phyloP scores from a whole-genome alignment of 441 rosid genomes.

The Mallotus japonicus region DNA sequence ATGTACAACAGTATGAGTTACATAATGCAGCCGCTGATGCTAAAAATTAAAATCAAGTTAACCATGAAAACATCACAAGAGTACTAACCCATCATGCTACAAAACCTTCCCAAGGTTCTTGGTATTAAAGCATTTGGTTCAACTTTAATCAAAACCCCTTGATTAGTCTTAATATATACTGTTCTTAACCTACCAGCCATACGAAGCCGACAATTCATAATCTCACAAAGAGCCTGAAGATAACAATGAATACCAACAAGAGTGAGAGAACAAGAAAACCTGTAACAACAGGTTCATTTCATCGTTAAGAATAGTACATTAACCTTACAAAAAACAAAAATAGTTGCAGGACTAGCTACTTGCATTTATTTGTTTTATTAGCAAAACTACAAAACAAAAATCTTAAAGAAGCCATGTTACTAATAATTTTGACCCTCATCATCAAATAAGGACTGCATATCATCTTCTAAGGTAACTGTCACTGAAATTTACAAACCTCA shows the following conservation, averaged over 20 bases:
- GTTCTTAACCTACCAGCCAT: slow-evolving; percentile 68
- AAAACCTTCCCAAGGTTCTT: slow-evolving; percentile 55
- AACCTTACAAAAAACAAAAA: no score
- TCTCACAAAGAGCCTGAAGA: slow-evolving; percentile 57
- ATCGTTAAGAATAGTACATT: no score
- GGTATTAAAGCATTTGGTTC: slow-evolving; percentile 72
- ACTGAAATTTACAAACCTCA: slow-evolving; percentile 39
- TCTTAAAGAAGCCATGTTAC: no score
- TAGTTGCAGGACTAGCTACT: no score
- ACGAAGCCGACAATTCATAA: slow-evolving; percentile 62
- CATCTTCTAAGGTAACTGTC: no score
- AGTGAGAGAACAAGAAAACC: not conserved
- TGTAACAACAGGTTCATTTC: no score
- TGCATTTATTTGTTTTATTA: no score
- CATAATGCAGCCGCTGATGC: not conserved
- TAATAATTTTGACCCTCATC: no score
- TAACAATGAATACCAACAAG: not conserved
- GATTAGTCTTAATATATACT: slow-evolving; percentile 56
- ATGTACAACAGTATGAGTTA: not conserved
- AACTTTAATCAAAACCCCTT: slow-evolving; percentile 65
- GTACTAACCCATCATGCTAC: slow-evolving; percentile 62
- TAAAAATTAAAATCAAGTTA: not conserved
- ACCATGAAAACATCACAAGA: not conserved
- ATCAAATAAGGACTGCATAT: no score
- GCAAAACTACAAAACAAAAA: no score